These are phyloP conservation scores for Fremontodendron californicum DNA, from an alignment of 345 rosid species.

Conservation along the genomic window DNA sequence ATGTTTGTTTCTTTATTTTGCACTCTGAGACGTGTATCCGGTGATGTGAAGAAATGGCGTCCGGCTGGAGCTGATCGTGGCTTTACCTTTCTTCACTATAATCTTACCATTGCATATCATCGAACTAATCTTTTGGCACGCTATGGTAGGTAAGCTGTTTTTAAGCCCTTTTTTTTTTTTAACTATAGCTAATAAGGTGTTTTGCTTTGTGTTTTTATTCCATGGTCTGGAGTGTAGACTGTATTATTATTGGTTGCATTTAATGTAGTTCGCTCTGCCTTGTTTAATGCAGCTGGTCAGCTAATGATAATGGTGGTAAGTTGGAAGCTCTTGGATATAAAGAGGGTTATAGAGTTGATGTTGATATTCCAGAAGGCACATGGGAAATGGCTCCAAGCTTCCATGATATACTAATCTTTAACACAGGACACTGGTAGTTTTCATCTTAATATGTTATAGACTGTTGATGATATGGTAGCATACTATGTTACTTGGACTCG, in stretches of 20 bases:
- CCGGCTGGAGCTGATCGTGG: constrained; percentile 91
- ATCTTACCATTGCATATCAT: constrained; percentile 90
- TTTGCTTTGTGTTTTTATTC: not conserved
- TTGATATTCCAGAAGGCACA: constrained; percentile 81
- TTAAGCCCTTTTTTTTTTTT: not conserved
- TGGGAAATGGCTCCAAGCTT: constrained; percentile 73
- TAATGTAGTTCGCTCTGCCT: not conserved
- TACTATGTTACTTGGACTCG: too few species aligned
- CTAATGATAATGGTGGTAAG: constrained; percentile 58
- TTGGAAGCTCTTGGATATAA: constrained; percentile 75
- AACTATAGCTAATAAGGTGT: not conserved
- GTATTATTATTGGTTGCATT: not conserved
- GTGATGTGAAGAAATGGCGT: constrained; percentile 84
- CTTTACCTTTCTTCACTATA: constrained; percentile 64
- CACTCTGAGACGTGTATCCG: constrained; percentile 47
- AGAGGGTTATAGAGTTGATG: constrained; percentile 88
- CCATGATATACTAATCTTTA: constrained; percentile 69
- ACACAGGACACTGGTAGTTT: constrained; percentile 87
- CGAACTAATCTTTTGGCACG: constrained; percentile 86
- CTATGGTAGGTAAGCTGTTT: constrained; percentile 84
- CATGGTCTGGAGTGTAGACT: not conserved
- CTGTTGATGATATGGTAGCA: not conserved
- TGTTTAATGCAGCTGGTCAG: constrained; percentile 58
- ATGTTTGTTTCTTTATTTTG: constrained; percentile 92
- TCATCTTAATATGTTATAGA: not conserved